Evolutionary conservation across 2,329 filamentous ascomycete species (phyloP).

Genomic region (Zasmidium citrigriseum): DNA sequence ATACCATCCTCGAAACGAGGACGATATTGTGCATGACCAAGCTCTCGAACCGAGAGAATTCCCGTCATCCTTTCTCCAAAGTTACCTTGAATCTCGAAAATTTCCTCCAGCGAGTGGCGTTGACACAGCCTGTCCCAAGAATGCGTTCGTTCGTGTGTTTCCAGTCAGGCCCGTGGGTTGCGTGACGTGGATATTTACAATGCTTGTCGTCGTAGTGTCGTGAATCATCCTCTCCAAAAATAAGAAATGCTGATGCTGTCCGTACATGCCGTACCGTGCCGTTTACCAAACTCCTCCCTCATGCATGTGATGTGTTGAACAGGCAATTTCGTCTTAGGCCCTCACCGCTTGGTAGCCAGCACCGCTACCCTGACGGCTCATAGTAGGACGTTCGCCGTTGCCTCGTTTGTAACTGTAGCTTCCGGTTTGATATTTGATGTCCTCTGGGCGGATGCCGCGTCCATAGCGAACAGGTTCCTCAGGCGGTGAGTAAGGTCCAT

Average conservation of each 20-base stretch:
- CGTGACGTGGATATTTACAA: slow-evolving; percentile 11
- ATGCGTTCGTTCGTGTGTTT: no score
- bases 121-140: slow-evolving; percentile 15
- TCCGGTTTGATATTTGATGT: slow-evolving; percentile 36
- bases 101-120: slow-evolving; percentile 7
- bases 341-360: slow-evolving; percentile 10
- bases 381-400: slow-evolving; percentile 18
- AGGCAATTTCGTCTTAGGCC: slow-evolving; percentile 4
- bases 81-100: neutral
- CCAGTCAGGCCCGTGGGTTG: neutral
- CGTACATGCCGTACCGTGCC: neutral
- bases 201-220: neutral
- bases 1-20: no score
- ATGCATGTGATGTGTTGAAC: neutral
- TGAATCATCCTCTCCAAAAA: slow-evolving; percentile 12
- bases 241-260: neutral
- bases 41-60: neutral
- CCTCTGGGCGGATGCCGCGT: slow-evolving; percentile 37
- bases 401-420: slow-evolving; percentile 16
- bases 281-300: neutral
- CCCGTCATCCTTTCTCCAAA: neutral
- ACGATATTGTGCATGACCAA: neutral
- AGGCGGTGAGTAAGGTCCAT: slow-evolving; percentile 35
- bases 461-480: slow-evolving; percentile 34
- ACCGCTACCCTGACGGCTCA: slow-evolving; percentile 18